Evolutionary conservation across 1,284 basidiomycete genomes (phyloP).

Genomic region (Schizophyllum commune): DNA sequence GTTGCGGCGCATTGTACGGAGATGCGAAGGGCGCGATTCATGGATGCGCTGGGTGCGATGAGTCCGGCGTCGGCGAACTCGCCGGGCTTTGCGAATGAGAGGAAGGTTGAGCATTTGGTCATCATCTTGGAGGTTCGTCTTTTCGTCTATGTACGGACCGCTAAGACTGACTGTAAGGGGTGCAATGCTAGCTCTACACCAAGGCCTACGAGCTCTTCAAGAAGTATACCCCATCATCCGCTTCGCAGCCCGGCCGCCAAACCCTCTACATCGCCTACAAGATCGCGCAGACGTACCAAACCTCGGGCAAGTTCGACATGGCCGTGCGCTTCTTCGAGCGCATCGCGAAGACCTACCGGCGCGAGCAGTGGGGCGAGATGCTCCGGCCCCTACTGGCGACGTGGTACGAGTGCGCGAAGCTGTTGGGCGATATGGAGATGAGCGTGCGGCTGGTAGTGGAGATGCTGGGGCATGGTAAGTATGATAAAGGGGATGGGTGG

Average conservation of each 20-base stretch:
- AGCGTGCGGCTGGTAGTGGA: slow-evolving; percentile 72
- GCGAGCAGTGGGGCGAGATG: slow-evolving; percentile 71
- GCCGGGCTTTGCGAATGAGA: slow-evolving; percentile 76
- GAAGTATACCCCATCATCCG: slow-evolving; percentile 41
- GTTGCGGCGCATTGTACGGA: slow-evolving; percentile 81
- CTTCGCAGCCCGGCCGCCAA: slow-evolving; percentile 50
- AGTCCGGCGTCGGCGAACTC: slow-evolving; percentile 16
- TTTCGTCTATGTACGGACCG: too few species aligned
- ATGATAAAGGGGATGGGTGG: too few species aligned
- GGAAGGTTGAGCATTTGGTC: slow-evolving; percentile 80
- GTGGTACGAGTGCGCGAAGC: slow-evolving; percentile 77
- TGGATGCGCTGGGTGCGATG: slow-evolving; percentile 42
- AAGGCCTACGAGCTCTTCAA: slow-evolving; percentile 89
- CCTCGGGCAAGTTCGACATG: slow-evolving; percentile 73
- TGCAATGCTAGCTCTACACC: slow-evolving; percentile 62
- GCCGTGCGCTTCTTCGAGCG: slow-evolving; percentile 84
- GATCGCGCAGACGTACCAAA: slow-evolving; percentile 78
- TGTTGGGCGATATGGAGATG: slow-evolving; percentile 66
- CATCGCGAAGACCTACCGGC: slow-evolving; percentile 78
- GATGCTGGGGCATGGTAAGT: slow-evolving; percentile 67
- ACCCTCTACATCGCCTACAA: slow-evolving; percentile 81
- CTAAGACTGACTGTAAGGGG: too few species aligned
- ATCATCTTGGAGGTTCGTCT: slow-evolving; percentile 81
- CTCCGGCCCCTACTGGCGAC: slow-evolving; percentile 63
- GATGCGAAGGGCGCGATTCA: slow-evolving; percentile 59